Evolutionary conservation across 495 filamentous ascomycete species (phyloP).

Genomic region (Pyrenopolyporus hunteri): DNA sequence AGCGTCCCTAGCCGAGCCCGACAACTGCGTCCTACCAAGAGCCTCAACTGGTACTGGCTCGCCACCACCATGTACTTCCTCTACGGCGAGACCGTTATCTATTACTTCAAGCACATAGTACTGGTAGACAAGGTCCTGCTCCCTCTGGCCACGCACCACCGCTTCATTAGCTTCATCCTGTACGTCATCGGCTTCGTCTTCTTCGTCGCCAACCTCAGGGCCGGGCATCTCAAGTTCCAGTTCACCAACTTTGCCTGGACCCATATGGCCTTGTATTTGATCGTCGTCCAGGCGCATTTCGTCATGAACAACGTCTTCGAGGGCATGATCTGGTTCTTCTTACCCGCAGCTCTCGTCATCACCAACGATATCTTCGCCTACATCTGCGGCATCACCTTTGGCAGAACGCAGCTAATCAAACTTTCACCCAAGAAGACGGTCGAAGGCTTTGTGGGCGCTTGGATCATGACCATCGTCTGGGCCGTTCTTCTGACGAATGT

Average conservation of each 20-base stretch:
- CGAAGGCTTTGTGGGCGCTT: conserved; percentile 96
- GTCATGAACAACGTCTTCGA: conserved; percentile 99
- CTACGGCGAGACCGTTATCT: conserved; percentile 98
- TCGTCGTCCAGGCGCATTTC: conserved; percentile 97
- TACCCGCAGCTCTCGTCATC: conserved; percentile 93
- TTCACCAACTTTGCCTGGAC: conserved; percentile 99
- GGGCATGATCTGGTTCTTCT: conserved; percentile 99
- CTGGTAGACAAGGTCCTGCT: conserved; percentile 91
- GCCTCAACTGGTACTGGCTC: conserved; percentile 98
- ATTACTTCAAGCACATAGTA: conserved; percentile 99
- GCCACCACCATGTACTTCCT: conserved; percentile 99
- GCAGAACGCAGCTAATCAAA: conserved; percentile 95
- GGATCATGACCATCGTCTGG: conserved; percentile 91
- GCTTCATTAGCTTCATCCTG: conserved; percentile 97
- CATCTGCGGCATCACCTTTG: conserved; percentile 95
- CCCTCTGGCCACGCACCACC: conserved; percentile 94
- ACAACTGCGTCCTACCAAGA: conserved; percentile 91
- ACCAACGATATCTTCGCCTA: conserved; percentile 99
- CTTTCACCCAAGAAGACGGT: conserved; percentile 99
- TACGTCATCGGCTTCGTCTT: conserved; percentile 99
- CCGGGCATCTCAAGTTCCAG: conserved; percentile 95
- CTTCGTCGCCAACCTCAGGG: conserved; percentile 95
- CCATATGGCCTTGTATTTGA: conserved; percentile 97
- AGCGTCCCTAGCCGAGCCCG: conserved; percentile 90
- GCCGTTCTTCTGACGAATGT: conserved; percentile 83